phyloP scores from a whole-genome alignment of 2,329 filamentous ascomycete species.

The Trichoderma breve region DNA sequence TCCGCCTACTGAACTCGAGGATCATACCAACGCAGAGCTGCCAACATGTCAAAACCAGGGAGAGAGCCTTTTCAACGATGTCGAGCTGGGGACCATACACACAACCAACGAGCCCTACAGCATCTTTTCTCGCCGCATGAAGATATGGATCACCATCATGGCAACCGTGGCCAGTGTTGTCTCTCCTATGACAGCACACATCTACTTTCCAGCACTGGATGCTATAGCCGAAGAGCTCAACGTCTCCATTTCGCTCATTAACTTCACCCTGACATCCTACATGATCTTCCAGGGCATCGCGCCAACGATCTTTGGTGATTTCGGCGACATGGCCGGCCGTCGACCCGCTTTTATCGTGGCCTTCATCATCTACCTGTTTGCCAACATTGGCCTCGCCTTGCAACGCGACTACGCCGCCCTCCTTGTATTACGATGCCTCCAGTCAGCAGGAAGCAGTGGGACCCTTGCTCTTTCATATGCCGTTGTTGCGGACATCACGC shows the following conservation, averaged over 20 bases:
- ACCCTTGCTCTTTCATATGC: slow-evolving; percentile 70
- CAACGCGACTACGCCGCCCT: slow-evolving; percentile 58
- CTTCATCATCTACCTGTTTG: slow-evolving; percentile 55
- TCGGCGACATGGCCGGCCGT: slow-evolving; percentile 59
- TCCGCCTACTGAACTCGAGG: background rate
- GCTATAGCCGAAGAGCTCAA: slow-evolving; percentile 40
- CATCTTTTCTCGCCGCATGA: slow-evolving; percentile 38
- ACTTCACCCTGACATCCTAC: slow-evolving; percentile 56
- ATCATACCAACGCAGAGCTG: background rate
- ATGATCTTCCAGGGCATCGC: slow-evolving; percentile 64
- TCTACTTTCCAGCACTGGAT: slow-evolving; percentile 49
- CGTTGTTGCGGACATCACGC: slow-evolving; percentile 69
- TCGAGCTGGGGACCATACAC: background rate
- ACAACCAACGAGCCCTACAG: slow-evolving; percentile 27
- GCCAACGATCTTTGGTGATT: slow-evolving; percentile 59
- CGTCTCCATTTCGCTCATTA: slow-evolving; percentile 43
- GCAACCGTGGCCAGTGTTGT: slow-evolving; percentile 53
- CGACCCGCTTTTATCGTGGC: slow-evolving; percentile 60
- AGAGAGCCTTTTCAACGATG: background rate
- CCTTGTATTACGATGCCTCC: slow-evolving; percentile 59
- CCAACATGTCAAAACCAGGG: background rate
- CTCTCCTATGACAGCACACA: slow-evolving; percentile 59
- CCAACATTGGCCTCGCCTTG: slow-evolving; percentile 59
- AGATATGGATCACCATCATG: slow-evolving; percentile 53
- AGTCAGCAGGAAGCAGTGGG: slow-evolving; percentile 63